Conservation (phyloP, 2,329 filamentous ascomycete species). For the Penicillium sp. region DNA sequence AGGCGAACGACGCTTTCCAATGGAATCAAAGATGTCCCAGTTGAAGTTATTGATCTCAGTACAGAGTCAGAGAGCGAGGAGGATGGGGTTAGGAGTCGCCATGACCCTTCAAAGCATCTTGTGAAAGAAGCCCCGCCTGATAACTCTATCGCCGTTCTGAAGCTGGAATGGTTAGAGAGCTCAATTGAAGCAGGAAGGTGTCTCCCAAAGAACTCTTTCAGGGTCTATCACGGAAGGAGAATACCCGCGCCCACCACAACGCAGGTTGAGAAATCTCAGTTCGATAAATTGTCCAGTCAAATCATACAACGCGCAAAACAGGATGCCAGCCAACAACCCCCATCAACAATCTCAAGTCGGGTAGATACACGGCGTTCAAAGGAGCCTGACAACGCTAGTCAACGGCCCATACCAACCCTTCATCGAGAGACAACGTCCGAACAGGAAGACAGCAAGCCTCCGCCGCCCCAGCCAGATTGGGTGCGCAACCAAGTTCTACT, state of each 20-base stretch:
- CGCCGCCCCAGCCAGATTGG: constrained; percentile 72
- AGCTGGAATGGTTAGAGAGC: constrained; percentile 56
- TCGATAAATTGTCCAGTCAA: constrained; percentile 16
- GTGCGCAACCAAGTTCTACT: constrained; percentile 65
- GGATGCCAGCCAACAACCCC: constrained; percentile 40
- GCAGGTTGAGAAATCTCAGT: neutral
- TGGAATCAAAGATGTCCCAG: neutral
- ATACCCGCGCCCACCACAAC: constrained; percentile 32
- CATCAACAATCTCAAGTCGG: constrained; percentile 6
- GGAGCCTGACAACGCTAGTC: constrained; percentile 23
- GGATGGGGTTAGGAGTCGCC: constrained; percentile 19
- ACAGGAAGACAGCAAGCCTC: constrained; percentile 64
- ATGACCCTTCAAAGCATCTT: constrained; percentile 11
- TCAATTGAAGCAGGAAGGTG: constrained; percentile 47
- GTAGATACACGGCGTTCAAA: constrained; percentile 25
- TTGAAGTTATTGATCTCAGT: constrained; percentile 31
- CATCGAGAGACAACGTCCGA: constrained; percentile 76
- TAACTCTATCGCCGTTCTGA: constrained; percentile 53
- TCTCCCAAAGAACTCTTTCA: constrained; percentile 51
- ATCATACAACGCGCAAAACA: constrained; percentile 59
- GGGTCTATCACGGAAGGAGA: constrained; percentile 55
- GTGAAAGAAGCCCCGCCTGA: constrained; percentile 8
- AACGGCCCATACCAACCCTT: constrained; percentile 49
- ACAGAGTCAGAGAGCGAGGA: constrained; percentile 35
- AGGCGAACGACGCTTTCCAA: constrained; percentile 13